Evolutionary conservation across 2,329 filamentous ascomycete genomes (phyloP).

Genomic region (Pseudogymnoascus sp.): DNA sequence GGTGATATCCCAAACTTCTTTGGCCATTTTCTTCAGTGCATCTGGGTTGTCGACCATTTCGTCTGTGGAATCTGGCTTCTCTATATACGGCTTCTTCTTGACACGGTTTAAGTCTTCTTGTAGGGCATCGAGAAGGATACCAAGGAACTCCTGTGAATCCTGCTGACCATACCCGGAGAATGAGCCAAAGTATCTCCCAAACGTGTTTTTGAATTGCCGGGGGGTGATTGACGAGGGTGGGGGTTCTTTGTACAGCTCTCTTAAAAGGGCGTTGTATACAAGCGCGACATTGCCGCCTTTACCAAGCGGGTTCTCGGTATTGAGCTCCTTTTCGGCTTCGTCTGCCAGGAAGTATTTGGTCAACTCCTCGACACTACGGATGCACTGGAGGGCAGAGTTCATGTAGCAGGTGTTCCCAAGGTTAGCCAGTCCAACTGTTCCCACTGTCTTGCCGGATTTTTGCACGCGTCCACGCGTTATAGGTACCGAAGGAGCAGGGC

Average conservation of each 20-base stretch:
- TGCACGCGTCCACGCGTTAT: slow-evolving; percentile 65
- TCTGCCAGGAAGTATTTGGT: slow-evolving; percentile 80
- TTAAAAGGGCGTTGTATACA: slow-evolving; percentile 68
- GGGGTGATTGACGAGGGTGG: slow-evolving; percentile 64
- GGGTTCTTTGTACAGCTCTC: slow-evolving; percentile 67
- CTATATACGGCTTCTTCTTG: slow-evolving; percentile 91
- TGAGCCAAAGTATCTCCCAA: slow-evolving; percentile 72
- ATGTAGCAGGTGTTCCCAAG: slow-evolving; percentile 98
- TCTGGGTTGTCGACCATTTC: slow-evolving; percentile 80
- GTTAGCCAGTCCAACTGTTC: slow-evolving; percentile 78
- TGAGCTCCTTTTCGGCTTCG: slow-evolving; percentile 72
- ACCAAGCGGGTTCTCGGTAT: slow-evolving; percentile 74
- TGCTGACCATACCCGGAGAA: slow-evolving; percentile 96
- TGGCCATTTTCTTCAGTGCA: slow-evolving; percentile 75
- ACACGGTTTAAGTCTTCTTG: slow-evolving; percentile 94
- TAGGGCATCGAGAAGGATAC: slow-evolving; percentile 86
- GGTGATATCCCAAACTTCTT: slow-evolving; percentile 86
- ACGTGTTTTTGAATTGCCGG: slow-evolving; percentile 69
- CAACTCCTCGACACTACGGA: slow-evolving; percentile 86
- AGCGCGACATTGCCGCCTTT: slow-evolving; percentile 82
- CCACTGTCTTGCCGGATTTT: slow-evolving; percentile 60
- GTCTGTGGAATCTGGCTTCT: slow-evolving; percentile 95
- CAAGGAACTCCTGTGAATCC: slow-evolving; percentile 93
- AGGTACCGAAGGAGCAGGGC: slow-evolving; percentile 49
- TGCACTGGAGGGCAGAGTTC: slow-evolving; percentile 94